These are phyloP conservation scores for Boletus semigastroideus DNA, from an alignment of 1,284 basidiomycete species.

Conservation along the genomic window DNA sequence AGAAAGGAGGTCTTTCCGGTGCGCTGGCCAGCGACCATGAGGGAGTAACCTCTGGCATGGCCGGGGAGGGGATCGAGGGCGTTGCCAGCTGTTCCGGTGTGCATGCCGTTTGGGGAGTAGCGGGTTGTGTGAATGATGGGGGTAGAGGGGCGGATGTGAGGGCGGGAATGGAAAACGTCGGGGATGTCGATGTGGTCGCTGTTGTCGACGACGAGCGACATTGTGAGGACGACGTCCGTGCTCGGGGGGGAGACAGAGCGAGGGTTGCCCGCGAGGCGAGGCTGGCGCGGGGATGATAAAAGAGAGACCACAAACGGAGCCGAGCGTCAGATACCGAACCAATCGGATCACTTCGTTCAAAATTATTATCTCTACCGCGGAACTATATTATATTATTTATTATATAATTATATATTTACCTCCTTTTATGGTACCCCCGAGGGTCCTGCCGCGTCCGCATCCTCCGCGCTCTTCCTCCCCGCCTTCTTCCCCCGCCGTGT, in stretches of 20 bases:
- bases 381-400: constrained; percentile 32
- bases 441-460: constrained; percentile 29
- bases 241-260: constrained; percentile 32
- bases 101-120: constrained; percentile 27
- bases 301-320: constrained; percentile 38
- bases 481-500: constrained; percentile 31
- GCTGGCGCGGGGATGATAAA: constrained; percentile 39
- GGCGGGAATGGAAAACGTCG: constrained; percentile 12
- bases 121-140: constrained; percentile 19
- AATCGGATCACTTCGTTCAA: constrained; percentile 30
- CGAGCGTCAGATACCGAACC: constrained; percentile 40
- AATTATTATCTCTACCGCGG: constrained; percentile 28
- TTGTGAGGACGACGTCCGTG: constrained; percentile 17
- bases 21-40: constrained; percentile 73
- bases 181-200: constrained; percentile 25
- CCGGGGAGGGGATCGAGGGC: constrained; percentile 24
- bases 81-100: constrained; percentile 27
- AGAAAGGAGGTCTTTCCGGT: constrained; percentile 83
- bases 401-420: constrained; percentile 22
- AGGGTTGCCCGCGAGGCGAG: constrained; percentile 40
- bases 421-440: constrained; percentile 29
- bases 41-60: constrained; percentile 48
- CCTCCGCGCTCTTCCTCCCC: constrained; percentile 25
- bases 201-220: constrained; percentile 36
- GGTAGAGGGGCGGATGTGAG: constrained; percentile 23